These are phyloP conservation scores for Chlorella sp. DNA, from an alignment of 139 green algal species.

Conservation along the genomic window DNA sequence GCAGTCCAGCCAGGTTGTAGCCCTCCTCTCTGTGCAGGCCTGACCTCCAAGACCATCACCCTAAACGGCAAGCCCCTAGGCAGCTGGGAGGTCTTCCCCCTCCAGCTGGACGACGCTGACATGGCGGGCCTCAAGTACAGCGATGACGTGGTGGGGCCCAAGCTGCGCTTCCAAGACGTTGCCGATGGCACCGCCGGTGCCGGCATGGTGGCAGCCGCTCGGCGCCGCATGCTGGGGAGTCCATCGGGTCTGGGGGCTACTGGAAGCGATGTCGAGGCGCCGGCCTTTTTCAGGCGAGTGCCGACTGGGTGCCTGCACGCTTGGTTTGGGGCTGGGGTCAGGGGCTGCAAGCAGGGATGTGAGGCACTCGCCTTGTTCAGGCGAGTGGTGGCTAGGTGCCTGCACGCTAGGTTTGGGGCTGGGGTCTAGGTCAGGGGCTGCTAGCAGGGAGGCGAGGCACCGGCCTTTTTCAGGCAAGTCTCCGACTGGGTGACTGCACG, in stretches of 20 bases:
- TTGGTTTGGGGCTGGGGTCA: no score
- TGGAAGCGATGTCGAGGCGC: background rate
- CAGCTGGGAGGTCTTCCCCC: conserved; percentile 54
- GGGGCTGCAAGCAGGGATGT: background rate
- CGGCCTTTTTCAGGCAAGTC: no score
- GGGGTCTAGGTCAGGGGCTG: no score
- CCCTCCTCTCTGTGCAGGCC: no score
- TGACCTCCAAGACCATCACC: conserved; percentile 39
- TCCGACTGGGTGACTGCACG: no score
- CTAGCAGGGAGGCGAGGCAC: no score
- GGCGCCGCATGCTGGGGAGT: background rate
- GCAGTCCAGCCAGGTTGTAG: no score
- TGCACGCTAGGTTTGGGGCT: no score
- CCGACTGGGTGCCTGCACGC: background rate
- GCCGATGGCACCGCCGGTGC: background rate
- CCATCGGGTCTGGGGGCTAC: background rate
- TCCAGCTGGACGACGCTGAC: conserved; percentile 40
- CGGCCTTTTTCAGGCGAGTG: conserved; percentile 28
- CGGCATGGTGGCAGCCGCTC: background rate
- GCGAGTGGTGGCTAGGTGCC: no score
- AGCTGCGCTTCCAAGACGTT: background rate
- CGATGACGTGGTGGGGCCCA: no score
- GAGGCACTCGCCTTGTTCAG: no score
- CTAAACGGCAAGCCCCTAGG: conserved; percentile 50
- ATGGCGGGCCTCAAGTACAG: no score